These are phyloP conservation scores for Podospora australis DNA, from an alignment of 495 filamentous ascomycete species.

Conservation along the genomic window DNA sequence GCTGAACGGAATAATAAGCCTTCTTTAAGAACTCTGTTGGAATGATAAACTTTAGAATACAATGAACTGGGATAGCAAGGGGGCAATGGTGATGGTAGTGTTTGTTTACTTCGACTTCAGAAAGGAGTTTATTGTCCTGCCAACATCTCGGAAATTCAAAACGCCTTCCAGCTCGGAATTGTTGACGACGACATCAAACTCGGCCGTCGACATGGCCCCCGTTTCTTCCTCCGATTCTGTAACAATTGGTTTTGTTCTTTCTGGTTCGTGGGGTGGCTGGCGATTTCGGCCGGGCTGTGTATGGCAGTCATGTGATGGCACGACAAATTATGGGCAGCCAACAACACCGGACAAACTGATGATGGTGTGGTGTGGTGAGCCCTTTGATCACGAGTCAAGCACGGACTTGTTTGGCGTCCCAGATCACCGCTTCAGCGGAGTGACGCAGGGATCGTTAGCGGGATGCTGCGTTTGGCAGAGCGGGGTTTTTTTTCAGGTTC, in stretches of 20 bases:
- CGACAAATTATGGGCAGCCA: background rate
- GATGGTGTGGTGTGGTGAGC: background rate
- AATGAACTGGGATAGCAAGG: background rate
- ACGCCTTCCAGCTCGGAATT: constrained; percentile 51
- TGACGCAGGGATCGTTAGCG: background rate
- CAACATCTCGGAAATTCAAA: constrained; percentile 82
- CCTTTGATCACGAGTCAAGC: constrained; percentile 4
- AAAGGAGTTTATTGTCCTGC: constrained; percentile 59
- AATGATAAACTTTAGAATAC: background rate
- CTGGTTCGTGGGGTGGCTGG: background rate
- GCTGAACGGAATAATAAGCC: constrained; percentile 70
- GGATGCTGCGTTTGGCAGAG: background rate
- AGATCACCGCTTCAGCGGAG: background rate
- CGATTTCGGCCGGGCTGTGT: no score
- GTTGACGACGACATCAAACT: background rate
- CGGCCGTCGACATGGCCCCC: background rate
- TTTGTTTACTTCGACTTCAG: constrained; percentile 43
- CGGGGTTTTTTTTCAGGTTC: background rate
- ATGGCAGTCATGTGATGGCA: background rate
- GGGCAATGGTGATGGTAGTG: background rate
- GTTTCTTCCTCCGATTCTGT: background rate
- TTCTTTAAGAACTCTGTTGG: constrained; percentile 55
- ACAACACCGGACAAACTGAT: no score
- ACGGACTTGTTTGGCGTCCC: background rate
- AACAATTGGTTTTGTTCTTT: background rate